Conservation (phyloP, 148 eudicot genomes). For the Polygonum maritimum region DNA sequence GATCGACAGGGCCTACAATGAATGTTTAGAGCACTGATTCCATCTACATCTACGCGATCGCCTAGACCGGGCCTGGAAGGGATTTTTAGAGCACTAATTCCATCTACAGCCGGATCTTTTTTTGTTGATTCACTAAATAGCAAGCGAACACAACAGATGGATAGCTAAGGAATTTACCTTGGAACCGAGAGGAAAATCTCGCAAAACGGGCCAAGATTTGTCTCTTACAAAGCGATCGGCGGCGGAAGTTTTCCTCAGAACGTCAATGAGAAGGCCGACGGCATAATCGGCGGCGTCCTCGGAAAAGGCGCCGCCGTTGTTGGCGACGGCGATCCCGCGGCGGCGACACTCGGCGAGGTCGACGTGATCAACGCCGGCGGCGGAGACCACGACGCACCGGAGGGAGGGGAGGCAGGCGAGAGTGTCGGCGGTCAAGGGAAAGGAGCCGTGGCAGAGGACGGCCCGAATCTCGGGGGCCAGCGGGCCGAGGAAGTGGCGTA, state of each 20-base stretch:
- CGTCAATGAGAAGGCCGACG: slow-evolving; percentile 53
- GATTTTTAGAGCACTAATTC: too few species aligned
- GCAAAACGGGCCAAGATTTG: slow-evolving; percentile 40
- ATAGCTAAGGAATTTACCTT: slow-evolving; percentile 22
- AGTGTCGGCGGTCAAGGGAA: slow-evolving; percentile 27
- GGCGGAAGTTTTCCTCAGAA: slow-evolving; percentile 41
- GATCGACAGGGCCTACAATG: too few species aligned
- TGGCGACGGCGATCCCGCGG: slow-evolving; percentile 44
- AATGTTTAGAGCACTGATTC: too few species aligned
- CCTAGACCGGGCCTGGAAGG: too few species aligned
- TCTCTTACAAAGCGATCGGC: slow-evolving; percentile 44
- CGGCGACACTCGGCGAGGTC: slow-evolving; percentile 57
- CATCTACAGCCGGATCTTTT: too few species aligned
- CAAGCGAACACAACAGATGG: slow-evolving; percentile 15
- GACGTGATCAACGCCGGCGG: slow-evolving; percentile 50
- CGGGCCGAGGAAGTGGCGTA: slow-evolving; percentile 15
- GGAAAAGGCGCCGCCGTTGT: slow-evolving; percentile 54
- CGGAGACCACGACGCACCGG: slow-evolving; percentile 31
- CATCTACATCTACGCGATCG: too few species aligned
- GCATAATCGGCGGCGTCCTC: slow-evolving; percentile 66
- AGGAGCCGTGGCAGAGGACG: slow-evolving; percentile 39
- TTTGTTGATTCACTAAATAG: too few species aligned
- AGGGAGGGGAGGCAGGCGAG: slow-evolving; percentile 40
- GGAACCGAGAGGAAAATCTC: slow-evolving; percentile 32
- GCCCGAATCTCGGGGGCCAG: slow-evolving; percentile 24